A percentile compares a stretch with the other conserved stretches of the same genome.
phyloP scores from a whole-genome alignment of 1,284 basidiomycete genomes.

The Grifola frondosa region DNA sequence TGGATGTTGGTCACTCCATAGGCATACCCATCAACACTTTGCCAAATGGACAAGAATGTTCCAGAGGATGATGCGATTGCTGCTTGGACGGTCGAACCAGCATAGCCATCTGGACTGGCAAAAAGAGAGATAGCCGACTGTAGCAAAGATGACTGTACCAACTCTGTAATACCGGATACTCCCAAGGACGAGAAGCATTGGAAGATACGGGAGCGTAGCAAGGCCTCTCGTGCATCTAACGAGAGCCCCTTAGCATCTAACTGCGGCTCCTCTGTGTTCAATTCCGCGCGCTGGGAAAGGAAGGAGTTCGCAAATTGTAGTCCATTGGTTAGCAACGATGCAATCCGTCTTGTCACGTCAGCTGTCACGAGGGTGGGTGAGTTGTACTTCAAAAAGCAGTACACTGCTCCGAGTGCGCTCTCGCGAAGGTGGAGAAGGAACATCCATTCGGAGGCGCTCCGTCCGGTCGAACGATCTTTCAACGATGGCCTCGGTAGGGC shows the following conservation, averaged over 20 bases:
- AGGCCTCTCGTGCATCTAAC: conserved; percentile 79
- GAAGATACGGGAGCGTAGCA: conserved; percentile 83
- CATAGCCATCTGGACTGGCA: conserved; percentile 79
- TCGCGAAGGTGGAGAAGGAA: conserved; percentile 93
- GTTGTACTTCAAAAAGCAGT: conserved; percentile 87
- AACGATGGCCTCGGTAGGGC: conserved; percentile 92
- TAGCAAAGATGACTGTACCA: conserved; percentile 79
- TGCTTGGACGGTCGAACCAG: conserved; percentile 86
- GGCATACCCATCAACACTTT: conserved; percentile 84
- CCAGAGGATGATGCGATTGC: conserved; percentile 89
- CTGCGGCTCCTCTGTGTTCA: conserved; percentile 40
- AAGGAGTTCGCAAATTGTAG: conserved; percentile 86
- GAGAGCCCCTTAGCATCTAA: conserved; percentile 50
- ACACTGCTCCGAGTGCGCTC: conserved; percentile 85
- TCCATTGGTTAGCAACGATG: conserved; percentile 85
- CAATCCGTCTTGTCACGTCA: conserved; percentile 86
- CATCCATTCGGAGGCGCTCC: conserved; percentile 82
- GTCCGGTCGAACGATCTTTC: conserved; percentile 75
- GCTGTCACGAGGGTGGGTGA: conserved; percentile 76
- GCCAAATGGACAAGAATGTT: conserved; percentile 85
- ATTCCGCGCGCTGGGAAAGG: conserved; percentile 47
- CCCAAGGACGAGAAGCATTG: conserved; percentile 89
- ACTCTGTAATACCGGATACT: conserved; percentile 76
- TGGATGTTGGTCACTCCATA: conserved; percentile 86
- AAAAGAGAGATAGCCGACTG: conserved; percentile 85